Base-by-base conservation (phyloP, 2,329 filamentous ascomycete species). In the Talaromyces sp. region DNA sequence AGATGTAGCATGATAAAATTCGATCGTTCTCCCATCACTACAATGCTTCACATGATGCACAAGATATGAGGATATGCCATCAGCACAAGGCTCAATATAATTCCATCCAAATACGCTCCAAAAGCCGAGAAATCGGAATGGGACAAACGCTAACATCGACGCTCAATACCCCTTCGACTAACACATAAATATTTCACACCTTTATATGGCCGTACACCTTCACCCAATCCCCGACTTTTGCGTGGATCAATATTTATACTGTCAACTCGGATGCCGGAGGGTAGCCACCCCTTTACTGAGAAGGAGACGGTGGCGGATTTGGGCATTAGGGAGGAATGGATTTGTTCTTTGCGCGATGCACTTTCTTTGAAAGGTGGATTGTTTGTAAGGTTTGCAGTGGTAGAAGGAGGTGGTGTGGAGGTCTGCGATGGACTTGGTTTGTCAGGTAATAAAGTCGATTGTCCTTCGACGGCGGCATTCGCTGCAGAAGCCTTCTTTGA, bases 151-250 rank as follows among this genome's bases (percentile, higher is more conserved):
- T 70, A 74, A 60, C 69, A 73, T 57, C 76, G 69, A 41, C 71
- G 67, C 62, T 80, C 78, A n/a, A 80, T 70, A 0, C 84, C 84
- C 63, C 77, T 77, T 59, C 76, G 74, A 69, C 82, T 85, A 11
- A 86, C 82, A 64, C 92, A 97, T 66, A 99, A 72, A 74, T 99
- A 99, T 76, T 99, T 99, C 64, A 99, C 94, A 1, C 94, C 94
- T 76, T 97, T 99, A 75, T 96, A 97, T 22, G 94, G 94, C 75
- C 91, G 95, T 39, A 97, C 85, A 2, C 89, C 85, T 64, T 96
- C 91, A 0, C 91, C 91, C 46, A 99, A 68, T 0, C 94, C 94
- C 58, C 87, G 84, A 73, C 90, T 96, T 76, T 87, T 91, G 71
- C 89, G 87, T n/a, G 84, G 79, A 70, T 87, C 84, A 13, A 87